Percentiles rank a stretch among this genome's conserved stretches.
Conservation (phyloP, 805 yeast species). For the Lipomyces sp. region DNA sequence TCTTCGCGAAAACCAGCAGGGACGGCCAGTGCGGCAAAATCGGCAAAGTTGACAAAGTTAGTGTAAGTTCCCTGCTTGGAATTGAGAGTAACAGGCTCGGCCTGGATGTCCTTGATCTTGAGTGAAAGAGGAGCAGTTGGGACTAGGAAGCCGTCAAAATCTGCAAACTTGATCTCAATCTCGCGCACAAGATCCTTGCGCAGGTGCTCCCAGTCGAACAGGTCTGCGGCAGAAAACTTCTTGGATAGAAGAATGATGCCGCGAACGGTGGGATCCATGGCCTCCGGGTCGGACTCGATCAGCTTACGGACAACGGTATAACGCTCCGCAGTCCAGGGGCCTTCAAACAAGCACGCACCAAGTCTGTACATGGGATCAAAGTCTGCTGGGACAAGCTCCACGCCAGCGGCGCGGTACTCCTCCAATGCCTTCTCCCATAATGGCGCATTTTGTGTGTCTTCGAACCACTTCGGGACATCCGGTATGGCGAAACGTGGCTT, state of each 20-base stretch:
- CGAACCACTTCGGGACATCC: slow-evolving; percentile 67
- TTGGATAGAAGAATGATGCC: slow-evolving; percentile 74
- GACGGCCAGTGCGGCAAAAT: slow-evolving; percentile 82
- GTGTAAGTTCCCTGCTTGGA: slow-evolving; percentile 96
- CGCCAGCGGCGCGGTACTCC: slow-evolving; percentile 50
- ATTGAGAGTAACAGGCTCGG: slow-evolving; percentile 78
- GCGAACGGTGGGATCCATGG: slow-evolving; percentile 80
- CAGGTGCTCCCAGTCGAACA: slow-evolving; percentile 81
- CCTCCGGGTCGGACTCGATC: slow-evolving; percentile 49
- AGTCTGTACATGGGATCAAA: slow-evolving; percentile 72
- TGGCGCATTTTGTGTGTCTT: slow-evolving; percentile 74
- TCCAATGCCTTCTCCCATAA: slow-evolving; percentile 62
- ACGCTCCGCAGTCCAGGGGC: slow-evolving; percentile 98
- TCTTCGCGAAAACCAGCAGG: slow-evolving; percentile 88
- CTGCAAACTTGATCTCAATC: slow-evolving; percentile 52
- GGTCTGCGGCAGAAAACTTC: slow-evolving; percentile 73
- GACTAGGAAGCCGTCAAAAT: slow-evolving; percentile 72
- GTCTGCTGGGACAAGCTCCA: slow-evolving; percentile 59
- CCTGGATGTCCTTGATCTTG: slow-evolving; percentile 62
- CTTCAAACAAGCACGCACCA: slow-evolving; percentile 88
- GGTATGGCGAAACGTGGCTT: slow-evolving; percentile 77
- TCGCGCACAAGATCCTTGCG: slow-evolving; percentile 74
- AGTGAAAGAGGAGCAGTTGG: slow-evolving; percentile 97
- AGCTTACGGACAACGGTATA: slow-evolving; percentile 76
- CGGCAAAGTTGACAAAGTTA: slow-evolving; percentile 91